Percentiles rank a stretch among this genome's conserved stretches.
Evolutionary conservation across 1,284 basidiomycete genomes (phyloP).

Genomic region (Hypsizygus ulmarius): DNA sequence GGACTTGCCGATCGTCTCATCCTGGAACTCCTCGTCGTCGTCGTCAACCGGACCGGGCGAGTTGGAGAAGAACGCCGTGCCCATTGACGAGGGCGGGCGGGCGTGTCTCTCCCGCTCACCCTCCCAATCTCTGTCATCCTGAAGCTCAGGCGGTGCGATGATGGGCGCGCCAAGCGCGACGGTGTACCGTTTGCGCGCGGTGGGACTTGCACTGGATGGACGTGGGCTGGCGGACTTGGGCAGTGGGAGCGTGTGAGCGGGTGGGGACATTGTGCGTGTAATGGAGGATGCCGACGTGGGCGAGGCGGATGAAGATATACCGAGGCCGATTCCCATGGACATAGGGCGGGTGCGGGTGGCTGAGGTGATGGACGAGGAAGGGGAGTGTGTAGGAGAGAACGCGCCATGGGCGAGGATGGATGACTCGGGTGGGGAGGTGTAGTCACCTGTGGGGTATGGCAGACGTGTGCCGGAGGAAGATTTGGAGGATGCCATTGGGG

Average conservation of each 20-base stretch:
- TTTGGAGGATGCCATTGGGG: slow-evolving; percentile 51
- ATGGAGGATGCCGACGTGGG: slow-evolving; percentile 28
- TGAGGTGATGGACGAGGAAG: slow-evolving; percentile 45
- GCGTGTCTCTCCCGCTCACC: slow-evolving; percentile 22
- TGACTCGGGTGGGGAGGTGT: slow-evolving; percentile 56
- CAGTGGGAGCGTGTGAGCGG: slow-evolving; percentile 26
- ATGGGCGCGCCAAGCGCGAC: slow-evolving; percentile 75
- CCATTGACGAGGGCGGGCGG: slow-evolving; percentile 30
- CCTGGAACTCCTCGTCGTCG: slow-evolving; percentile 39
- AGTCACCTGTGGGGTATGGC: slow-evolving; percentile 79
- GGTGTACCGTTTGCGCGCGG: slow-evolving; percentile 76
- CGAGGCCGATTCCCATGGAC: slow-evolving; percentile 26
- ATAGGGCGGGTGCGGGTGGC: slow-evolving; percentile 27
- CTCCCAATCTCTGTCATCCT: slow-evolving; percentile 14
- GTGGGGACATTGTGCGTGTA: slow-evolving; percentile 25
- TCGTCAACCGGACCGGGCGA: slow-evolving; percentile 34
- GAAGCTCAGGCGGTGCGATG: slow-evolving; percentile 41
- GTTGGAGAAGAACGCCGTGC: slow-evolving; percentile 43
- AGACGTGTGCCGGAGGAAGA: slow-evolving; percentile 53
- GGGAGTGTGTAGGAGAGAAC: slow-evolving; percentile 63
- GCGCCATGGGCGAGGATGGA: slow-evolving; percentile 31
- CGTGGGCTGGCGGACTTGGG: slow-evolving; percentile 30
- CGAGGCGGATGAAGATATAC: slow-evolving; percentile 19
- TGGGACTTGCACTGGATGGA: slow-evolving; percentile 62
- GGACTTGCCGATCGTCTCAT: slow-evolving; percentile 64